phyloP scores from a whole-genome alignment of 129 eudicot genomes.

The Logfia minima region DNA sequence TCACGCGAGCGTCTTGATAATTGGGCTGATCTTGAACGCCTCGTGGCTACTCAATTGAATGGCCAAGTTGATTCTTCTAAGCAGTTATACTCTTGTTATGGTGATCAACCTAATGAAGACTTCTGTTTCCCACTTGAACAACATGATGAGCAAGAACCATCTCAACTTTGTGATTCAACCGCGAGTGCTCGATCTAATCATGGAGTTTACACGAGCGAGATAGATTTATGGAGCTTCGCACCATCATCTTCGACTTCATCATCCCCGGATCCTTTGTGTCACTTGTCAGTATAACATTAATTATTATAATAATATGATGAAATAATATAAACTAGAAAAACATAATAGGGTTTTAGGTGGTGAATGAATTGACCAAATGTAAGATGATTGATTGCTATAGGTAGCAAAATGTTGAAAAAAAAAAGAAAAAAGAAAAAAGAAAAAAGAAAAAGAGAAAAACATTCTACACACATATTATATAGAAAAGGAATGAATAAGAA shows the following conservation, averaged over 20 bases:
- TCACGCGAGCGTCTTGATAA: constrained; percentile 36
- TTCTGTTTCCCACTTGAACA: constrained; percentile 45
- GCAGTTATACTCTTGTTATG: constrained; percentile 32
- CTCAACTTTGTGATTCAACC: constrained; percentile 22
- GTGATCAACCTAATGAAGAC: constrained; percentile 30
- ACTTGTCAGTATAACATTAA: constrained; percentile 45
- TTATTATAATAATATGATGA: neutral
- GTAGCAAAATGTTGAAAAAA: constrained; percentile 21
- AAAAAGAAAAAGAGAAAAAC: constrained; percentile 27
- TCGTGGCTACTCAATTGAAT: constrained; percentile 55
- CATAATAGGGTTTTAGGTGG: constrained; percentile 28
- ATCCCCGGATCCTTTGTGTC: constrained; percentile 57
- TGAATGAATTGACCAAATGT: constrained; percentile 24
- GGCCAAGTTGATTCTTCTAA: constrained; percentile 43
- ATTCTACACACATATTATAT: constrained; percentile 38
- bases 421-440: constrained; percentile 24
- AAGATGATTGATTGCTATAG: constrained; percentile 28
- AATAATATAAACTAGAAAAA: constrained; percentile 11
- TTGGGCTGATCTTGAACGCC: constrained; percentile 56
- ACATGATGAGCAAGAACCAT: constrained; percentile 27
- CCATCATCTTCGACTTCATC: constrained; percentile 40
- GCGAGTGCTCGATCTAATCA: constrained; percentile 27
- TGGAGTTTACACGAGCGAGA: constrained; percentile 35
- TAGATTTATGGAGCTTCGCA: constrained; percentile 54
- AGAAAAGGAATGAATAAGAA: constrained; percentile 39